These are phyloP conservation scores for Syzygium syzygioides DNA, from an alignment of 441 rosid genomes.

Conservation along the genomic window DNA sequence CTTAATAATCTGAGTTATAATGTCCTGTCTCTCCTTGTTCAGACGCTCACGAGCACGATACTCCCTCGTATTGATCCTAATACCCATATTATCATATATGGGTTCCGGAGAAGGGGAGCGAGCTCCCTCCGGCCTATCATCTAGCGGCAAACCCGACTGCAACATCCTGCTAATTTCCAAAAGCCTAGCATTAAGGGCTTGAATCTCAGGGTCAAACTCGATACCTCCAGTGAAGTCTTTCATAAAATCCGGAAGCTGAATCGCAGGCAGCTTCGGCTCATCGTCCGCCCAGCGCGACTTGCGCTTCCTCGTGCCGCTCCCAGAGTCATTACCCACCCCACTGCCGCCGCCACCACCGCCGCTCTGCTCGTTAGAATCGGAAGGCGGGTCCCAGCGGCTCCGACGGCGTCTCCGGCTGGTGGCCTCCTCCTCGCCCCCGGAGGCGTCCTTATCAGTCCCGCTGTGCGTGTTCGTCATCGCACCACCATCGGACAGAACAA, in stretches of 20 bases:
- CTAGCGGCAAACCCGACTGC: slow-evolving; percentile 79
- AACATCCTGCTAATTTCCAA: slow-evolving; percentile 83
- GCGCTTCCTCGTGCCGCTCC: slow-evolving; percentile 59
- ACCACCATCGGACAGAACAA: slow-evolving; percentile 60
- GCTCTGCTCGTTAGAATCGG: slow-evolving; percentile 27
- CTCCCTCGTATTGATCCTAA: slow-evolving; percentile 93
- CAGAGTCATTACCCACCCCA: slow-evolving; percentile 24
- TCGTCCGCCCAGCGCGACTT: slow-evolving; percentile 96
- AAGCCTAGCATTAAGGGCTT: slow-evolving; percentile 79
- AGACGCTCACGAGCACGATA: slow-evolving; percentile 88
- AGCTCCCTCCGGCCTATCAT: slow-evolving; percentile 91
- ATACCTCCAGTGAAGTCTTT: slow-evolving; percentile 92
- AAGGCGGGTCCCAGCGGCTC: slow-evolving; percentile 83
- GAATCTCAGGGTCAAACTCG: slow-evolving; percentile 91
- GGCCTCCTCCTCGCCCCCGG: slow-evolving; percentile 94
- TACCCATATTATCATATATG: slow-evolving; percentile 89
- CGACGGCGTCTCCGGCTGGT: slow-evolving; percentile 69
- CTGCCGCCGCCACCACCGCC: not conserved
- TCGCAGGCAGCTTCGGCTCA: slow-evolving; percentile 65
- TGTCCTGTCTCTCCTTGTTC: slow-evolving; percentile 89
- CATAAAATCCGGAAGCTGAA: slow-evolving; percentile 93
- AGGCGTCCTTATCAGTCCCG: slow-evolving; percentile 60
- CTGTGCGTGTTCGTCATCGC: slow-evolving; percentile 48
- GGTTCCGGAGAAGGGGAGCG: slow-evolving; percentile 99
- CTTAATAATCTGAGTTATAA: slow-evolving; percentile 89